These are phyloP conservation scores for Suhomyces atakaporum DNA, from an alignment of 1,139 yeast genomes.

Conservation along the genomic window DNA sequence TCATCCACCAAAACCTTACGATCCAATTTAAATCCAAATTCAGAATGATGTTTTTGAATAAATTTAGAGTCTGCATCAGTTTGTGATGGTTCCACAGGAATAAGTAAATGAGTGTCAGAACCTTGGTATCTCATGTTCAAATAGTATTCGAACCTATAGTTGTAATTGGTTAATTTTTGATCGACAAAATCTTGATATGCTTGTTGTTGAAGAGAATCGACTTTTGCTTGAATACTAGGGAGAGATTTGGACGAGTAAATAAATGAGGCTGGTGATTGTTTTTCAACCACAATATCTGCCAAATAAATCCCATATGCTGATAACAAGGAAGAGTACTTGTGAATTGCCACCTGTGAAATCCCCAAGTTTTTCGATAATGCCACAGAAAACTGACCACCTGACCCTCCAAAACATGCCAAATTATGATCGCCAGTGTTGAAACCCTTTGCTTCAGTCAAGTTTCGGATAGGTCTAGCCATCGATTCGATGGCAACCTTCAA, in stretches of 20 bases:
- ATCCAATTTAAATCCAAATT: constrained; percentile 46
- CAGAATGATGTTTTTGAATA: constrained; percentile 35
- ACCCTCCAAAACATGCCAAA: constrained; percentile 49
- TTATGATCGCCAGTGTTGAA: constrained; percentile 42
- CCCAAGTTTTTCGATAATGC: constrained; percentile 43
- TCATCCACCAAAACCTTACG: constrained; percentile 74
- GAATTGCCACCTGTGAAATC: constrained; percentile 41
- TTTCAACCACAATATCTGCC: constrained; percentile 57
- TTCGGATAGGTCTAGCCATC: constrained; percentile 50
- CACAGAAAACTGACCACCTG: constrained; percentile 50
- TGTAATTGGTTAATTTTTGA: constrained; percentile 30
- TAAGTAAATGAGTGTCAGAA: constrained; percentile 82
- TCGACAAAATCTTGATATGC: constrained; percentile 36
- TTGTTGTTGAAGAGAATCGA: constrained; percentile 24
- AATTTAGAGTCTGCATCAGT: constrained; percentile 31
- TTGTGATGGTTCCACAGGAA: constrained; percentile 30
- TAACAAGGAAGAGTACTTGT: constrained; percentile 45
- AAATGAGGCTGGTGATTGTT: constrained; percentile 57
- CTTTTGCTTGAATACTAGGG: constrained; percentile 26
- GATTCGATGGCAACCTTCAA: constrained; percentile 48
- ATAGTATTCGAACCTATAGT: constrained; percentile 54
- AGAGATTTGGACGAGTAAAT: constrained; percentile 23
- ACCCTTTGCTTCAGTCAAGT: constrained; percentile 48
- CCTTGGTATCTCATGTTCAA: constrained; percentile 83
- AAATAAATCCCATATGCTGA: constrained; percentile 48